Base-by-base conservation (phyloP, 257 asterid species). In the Galeopsis tetrahit region DNA sequence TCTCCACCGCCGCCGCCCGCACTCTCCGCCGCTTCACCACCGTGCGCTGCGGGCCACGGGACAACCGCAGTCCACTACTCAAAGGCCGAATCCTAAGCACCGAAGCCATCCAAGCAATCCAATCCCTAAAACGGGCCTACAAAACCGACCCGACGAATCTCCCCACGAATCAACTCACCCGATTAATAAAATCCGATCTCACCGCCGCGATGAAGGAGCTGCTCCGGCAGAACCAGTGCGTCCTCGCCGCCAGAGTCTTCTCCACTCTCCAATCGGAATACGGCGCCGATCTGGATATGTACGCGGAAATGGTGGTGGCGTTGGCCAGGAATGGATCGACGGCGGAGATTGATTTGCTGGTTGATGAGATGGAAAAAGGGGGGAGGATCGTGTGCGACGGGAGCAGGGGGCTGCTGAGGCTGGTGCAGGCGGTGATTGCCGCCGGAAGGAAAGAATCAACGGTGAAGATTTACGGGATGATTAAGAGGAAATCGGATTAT, bases 91-190 rank as follows among this genome's bases (percentile, higher is more conserved):
- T 87, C 36, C 81, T 93, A 1, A 87, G 94, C 93, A 88, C 63
- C 66, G 98, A 93, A 76, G 97, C 98, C 46, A 93, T 93, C 77
- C 97, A 93, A 70, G 96, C 96, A 4, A 86, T 93, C 68, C 97
- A 93, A 77, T 74, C 96, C 58, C 95, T 93, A 55, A 93, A 93
- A 60, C 90, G 97, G 15, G 89, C 91, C 75, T 77, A 88, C 78
- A 74, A 91, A 63, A 60, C 85, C 15, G 80, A 84, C 74, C 87
- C 92, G 15, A 13, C 79, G 11, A 75, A 77, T 39, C 88, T 82
- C 84, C 85, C 88, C 63, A 83, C 85, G 0, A 82, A 84, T 15
- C 73, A 75, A 66, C 87, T 93, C 79, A 73, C 85, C 43, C 97
- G 98, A 61, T 93, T 93, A 66, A 53, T 93, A 71, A 93, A 93